These are phyloP conservation scores for Chytriomyces confervae DNA, from an alignment of 192 early-diverging fungal species.

Conservation along the genomic window DNA sequence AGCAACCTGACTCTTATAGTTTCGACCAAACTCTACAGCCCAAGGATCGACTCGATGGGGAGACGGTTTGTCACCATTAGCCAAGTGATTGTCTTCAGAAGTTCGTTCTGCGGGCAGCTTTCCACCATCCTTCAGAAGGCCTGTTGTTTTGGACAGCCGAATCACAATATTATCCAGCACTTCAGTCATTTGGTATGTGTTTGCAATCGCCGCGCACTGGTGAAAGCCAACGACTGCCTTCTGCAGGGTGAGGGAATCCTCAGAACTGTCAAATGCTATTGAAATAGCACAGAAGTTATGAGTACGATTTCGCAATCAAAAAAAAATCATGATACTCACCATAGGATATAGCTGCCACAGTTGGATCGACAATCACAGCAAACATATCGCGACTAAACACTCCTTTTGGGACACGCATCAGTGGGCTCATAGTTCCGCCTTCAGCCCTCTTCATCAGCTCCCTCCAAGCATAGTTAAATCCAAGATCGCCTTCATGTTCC, in stretches of 20 bases:
- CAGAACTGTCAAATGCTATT: slow-evolving; percentile 79
- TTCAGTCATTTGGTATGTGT: slow-evolving; percentile 72
- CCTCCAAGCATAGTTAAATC: slow-evolving; percentile 95
- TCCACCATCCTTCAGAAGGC: slow-evolving; percentile 56
- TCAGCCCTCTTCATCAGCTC: slow-evolving; percentile 67
- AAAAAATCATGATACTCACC: slow-evolving; percentile 54
- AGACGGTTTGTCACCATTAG: slow-evolving; percentile 2
- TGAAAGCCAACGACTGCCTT: slow-evolving; percentile 83
- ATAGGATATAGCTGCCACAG: slow-evolving; percentile 81
- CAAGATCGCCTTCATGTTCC: slow-evolving; percentile 93
- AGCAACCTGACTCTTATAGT: slow-evolving; percentile 88
- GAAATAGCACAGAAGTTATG: slow-evolving; percentile 33
- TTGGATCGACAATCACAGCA: slow-evolving; percentile 72
- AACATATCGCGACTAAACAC: slow-evolving; percentile 85
- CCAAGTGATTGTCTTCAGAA: slow-evolving; percentile 8
- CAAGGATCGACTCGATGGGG: slow-evolving; percentile 50
- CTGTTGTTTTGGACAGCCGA: slow-evolving; percentile 76
- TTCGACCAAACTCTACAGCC: slow-evolving; percentile 85
- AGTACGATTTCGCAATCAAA: slow-evolving; percentile 38
- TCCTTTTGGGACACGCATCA: slow-evolving; percentile 28
- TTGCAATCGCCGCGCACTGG: slow-evolving; percentile 73
- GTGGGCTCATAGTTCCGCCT: slow-evolving; percentile 50
- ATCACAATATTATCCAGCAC: slow-evolving; percentile 82
- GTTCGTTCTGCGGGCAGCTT: slow-evolving; percentile 28
- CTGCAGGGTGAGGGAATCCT: slow-evolving; percentile 77